phyloP scores from a whole-genome alignment of 441 rosid genomes.

The Euphorbia schlechtendalii region DNA sequence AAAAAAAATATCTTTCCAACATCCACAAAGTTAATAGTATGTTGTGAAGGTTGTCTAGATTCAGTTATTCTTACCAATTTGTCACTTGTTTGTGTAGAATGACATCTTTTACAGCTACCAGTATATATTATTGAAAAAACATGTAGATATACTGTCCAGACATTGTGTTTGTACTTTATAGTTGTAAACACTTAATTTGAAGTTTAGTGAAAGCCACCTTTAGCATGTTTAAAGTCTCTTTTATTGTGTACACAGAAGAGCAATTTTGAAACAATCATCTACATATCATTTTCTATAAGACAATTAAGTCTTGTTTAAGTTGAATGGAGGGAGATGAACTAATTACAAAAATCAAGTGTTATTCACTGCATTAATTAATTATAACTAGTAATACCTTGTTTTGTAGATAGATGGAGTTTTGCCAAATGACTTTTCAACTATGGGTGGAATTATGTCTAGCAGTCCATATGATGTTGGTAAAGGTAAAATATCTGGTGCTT shows the following conservation, averaged over 20 bases:
- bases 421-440: slow-evolving; percentile 41
- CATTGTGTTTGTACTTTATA: neutral
- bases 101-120: neutral
- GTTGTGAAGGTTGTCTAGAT: neutral
- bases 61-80: neutral
- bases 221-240: neutral
- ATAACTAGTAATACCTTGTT: slow-evolving; percentile 11
- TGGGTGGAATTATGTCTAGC: slow-evolving; percentile 51
- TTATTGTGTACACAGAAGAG: neutral
- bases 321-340: neutral
- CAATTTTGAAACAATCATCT: neutral
- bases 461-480: slow-evolving; percentile 51
- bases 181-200: neutral
- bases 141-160: neutral
- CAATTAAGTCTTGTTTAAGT: neutral
- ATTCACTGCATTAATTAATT: neutral
- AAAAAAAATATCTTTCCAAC: neutral
- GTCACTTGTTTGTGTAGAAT: neutral
- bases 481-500: slow-evolving; percentile 34
- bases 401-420: slow-evolving; percentile 39
- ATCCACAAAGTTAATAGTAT: neutral
- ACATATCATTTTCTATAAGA: neutral
- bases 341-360: neutral
- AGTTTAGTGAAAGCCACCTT: neutral
- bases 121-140: neutral